Evolutionary conservation across 768 basidiomycete genomes (phyloP).

Genomic region (Tylopilus sp.): DNA sequence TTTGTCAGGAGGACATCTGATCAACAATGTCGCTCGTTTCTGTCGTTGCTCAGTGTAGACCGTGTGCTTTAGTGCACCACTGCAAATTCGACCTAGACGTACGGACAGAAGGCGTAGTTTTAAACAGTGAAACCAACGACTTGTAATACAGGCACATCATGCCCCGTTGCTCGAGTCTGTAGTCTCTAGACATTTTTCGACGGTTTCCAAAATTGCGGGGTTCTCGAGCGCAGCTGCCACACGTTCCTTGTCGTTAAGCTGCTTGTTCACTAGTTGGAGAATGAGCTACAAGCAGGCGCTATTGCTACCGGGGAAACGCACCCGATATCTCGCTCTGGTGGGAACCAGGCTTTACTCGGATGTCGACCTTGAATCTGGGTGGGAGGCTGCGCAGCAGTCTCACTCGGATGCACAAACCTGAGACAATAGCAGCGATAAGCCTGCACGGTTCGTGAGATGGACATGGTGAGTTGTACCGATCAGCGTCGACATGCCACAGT

Average conservation of each 20-base stretch:
- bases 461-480: conserved; percentile 57
- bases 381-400: conserved; percentile 87
- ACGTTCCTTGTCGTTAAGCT: conserved; percentile 97
- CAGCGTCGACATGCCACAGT: conserved; percentile 95
- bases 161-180: conserved; percentile 14
- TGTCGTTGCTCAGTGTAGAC: neutral
- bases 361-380: conserved; percentile 91
- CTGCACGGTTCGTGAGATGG: neutral
- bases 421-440: neutral
- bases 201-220: conserved; percentile 74
- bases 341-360: conserved; percentile 87
- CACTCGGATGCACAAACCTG: conserved; percentile 91
- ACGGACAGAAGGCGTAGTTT: neutral
- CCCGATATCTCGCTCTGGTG: conserved; percentile 93
- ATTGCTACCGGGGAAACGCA: conserved; percentile 32
- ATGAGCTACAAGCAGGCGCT: neutral
- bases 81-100: neutral
- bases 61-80: neutral
- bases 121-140: neutral
- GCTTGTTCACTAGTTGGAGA: conserved; percentile 79
- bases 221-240: conserved; percentile 98
- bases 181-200: conserved; percentile 71
- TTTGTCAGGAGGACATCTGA: neutral
- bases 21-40: neutral
- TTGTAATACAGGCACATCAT: conserved; percentile 5